Evolutionary conservation across 495 filamentous ascomycete genomes (phyloP), one percentile per base, ranked within the genome.

Genomic region (Penicillium taxi): DNA sequence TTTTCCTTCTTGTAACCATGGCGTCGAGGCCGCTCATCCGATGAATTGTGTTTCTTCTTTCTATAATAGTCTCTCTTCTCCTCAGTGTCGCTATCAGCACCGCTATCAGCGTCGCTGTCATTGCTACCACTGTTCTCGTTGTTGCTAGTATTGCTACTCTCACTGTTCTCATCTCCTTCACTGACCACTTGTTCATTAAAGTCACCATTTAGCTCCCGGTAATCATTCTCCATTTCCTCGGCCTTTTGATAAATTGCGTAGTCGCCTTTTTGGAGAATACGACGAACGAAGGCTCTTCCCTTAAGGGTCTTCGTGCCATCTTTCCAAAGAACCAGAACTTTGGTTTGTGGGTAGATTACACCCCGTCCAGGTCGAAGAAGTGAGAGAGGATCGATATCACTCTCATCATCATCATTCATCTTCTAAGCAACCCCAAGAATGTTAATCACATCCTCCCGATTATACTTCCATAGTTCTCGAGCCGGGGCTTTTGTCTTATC

Each of bases 181-280:
- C n/a, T n/a, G n/a, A n/a, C n/a, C n/a, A n/a, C n/a, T n/a, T n/a
- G n/a, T n/a, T n/a, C n/a, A n/a, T n/a, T n/a, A n/a, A n/a, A n/a
- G n/a, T n/a, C n/a, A n/a, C n/a, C n/a, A n/a, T n/a, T n/a, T n/a
- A n/a, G n/a, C 18, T 33, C 19, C 3, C 25, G 25, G 21, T 51
- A 47, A 23, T 26, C 29, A 21, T 4, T 13, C 33, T 55, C 39
- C 2, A 45, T 31, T 14, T 55, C 47, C 12, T 41, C 14, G 0
- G 51, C 51, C 30, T 55, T 55, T 22, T 49, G 32, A 39, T 45
- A 55, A 21, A 55, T 45, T 32, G 51, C 18, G 21, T 36, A 35
- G 33, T 55, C 40, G 5, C 41, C 29, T 20, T 55, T 40, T 11
- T 48, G 26, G 8, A 27, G 7, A 6, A 57, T 47, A 39, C 40